Percentiles rank a stretch among this genome's conserved stretches.
phyloP scores from a whole-genome alignment of 768 basidiomycete genomes.

The Suillus americanus region DNA sequence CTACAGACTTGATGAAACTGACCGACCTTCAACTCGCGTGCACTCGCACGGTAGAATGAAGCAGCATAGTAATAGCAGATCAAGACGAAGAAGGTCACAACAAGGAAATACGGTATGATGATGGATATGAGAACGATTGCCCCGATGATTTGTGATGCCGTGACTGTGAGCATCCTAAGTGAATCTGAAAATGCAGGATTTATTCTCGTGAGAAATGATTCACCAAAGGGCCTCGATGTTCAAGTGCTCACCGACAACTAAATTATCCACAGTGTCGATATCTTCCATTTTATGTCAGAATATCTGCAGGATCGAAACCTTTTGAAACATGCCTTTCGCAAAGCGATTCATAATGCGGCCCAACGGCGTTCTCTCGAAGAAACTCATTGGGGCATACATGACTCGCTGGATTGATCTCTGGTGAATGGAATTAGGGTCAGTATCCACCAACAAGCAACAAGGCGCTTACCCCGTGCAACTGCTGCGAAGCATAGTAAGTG shows the following conservation, averaged over 20 bases:
- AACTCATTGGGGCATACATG: slow-evolving; percentile 85
- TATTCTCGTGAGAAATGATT: background rate
- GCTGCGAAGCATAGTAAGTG: slow-evolving; percentile 76
- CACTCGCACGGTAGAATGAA: slow-evolving; percentile 81
- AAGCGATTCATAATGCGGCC: slow-evolving; percentile 92
- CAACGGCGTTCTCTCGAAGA: slow-evolving; percentile 87
- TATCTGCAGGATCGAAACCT: background rate
- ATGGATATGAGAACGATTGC: slow-evolving; percentile 79
- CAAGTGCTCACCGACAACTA: slow-evolving; percentile 42
- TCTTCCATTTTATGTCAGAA: slow-evolving; percentile 36
- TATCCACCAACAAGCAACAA: background rate
- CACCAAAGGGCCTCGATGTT: slow-evolving; percentile 10
- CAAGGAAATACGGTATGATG: slow-evolving; percentile 81
- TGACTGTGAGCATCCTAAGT: slow-evolving; percentile 68
- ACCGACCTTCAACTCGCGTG: slow-evolving; percentile 79
- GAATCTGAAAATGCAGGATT: slow-evolving; percentile 44
- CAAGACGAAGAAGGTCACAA: slow-evolving; percentile 62
- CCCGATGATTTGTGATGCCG: slow-evolving; percentile 65
- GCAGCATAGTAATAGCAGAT: slow-evolving; percentile 70
- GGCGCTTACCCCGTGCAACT: slow-evolving; percentile 53
- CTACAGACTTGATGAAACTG: background rate
- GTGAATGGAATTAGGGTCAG: background rate
- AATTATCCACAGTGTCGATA: slow-evolving; percentile 79
- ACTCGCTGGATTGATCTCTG: slow-evolving; percentile 65
- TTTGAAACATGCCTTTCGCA: slow-evolving; percentile 61